These are phyloP conservation scores for Podospora tetraspora DNA, from an alignment of 495 filamentous ascomycete species.

Conservation along the genomic window DNA sequence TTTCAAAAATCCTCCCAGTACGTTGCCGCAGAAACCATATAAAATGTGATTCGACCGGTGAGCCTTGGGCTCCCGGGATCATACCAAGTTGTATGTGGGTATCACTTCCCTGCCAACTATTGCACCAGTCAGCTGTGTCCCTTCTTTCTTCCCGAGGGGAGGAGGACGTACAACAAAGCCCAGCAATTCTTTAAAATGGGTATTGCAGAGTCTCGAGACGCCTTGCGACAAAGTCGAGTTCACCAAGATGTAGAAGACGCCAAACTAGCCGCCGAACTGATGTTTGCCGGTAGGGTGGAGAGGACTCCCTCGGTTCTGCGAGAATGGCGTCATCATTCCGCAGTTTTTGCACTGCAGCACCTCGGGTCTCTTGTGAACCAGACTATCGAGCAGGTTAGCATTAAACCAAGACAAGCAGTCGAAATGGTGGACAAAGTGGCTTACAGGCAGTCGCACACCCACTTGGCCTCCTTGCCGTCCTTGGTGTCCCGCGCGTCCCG, in stretches of 20 bases:
- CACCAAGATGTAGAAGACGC: not conserved
- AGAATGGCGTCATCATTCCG: conserved; percentile 3
- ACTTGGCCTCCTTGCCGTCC: conserved; percentile 18
- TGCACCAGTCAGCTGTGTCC: not conserved
- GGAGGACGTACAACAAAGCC: not conserved
- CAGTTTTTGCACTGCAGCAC: not conserved
- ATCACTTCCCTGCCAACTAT: not conserved
- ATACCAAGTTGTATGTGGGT: not conserved
- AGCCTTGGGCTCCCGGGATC: not conserved
- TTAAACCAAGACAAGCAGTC: not conserved
- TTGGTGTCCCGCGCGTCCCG: not conserved
- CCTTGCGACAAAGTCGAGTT: not conserved
- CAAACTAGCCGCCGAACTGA: not conserved
- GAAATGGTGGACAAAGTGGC: not conserved
- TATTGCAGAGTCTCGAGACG: not conserved
- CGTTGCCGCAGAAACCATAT: not conserved
- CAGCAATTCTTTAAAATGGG: not conserved
- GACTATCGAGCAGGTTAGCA: not conserved
- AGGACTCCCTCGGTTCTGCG: not conserved
- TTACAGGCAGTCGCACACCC: conserved; percentile 28
- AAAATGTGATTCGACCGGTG: not conserved
- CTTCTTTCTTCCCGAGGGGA: not conserved
- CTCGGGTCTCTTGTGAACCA: conserved; percentile 7
- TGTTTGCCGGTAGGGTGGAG: not conserved
- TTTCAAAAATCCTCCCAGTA: not conserved